A percentile compares a stretch with the other conserved stretches of the same genome.
These are phyloP conservation scores for Rhizopogon sp. DNA, from an alignment of 768 basidiomycete genomes.

Conservation along the genomic window DNA sequence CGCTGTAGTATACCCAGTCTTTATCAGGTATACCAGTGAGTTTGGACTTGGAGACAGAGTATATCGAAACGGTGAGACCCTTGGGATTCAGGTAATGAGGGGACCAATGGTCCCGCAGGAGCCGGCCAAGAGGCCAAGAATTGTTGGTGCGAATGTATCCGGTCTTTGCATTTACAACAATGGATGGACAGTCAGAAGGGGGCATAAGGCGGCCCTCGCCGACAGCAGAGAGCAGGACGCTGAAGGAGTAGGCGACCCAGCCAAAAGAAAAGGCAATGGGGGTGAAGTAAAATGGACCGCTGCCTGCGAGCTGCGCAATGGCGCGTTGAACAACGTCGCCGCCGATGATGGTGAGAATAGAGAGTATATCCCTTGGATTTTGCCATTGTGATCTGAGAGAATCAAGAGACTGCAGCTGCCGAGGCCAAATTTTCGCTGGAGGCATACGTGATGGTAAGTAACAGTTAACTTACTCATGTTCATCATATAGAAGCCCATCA, in stretches of 20 bases:
- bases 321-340: neutral
- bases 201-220: neutral
- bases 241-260: slow-evolving; percentile 28
- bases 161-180: neutral
- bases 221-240: slow-evolving; percentile 12
- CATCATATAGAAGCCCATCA: too few relatives aligned
- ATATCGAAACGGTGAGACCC: slow-evolving; percentile 18
- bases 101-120: slow-evolving; percentile 22
- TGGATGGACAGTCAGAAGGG: neutral
- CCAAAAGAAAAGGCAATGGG: slow-evolving; percentile 31
- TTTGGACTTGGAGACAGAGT: slow-evolving; percentile 7
- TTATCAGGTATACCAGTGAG: slow-evolving; percentile 14
- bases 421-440: neutral
- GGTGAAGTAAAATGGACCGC: slow-evolving; percentile 7
- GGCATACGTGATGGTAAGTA: neutral
- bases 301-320: neutral
- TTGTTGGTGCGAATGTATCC: slow-evolving; percentile 21
- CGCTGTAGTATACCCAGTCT: slow-evolving; percentile 25
- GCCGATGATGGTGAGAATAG: neutral
- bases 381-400: neutral
- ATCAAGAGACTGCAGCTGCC: neutral
- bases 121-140: slow-evolving; percentile 24
- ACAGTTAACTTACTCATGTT: too few relatives aligned
- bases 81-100: slow-evolving; percentile 2
- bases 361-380: neutral